Base-by-base conservation (phyloP, 768 basidiomycete species). In the Kwoniella bestiolae region DNA sequence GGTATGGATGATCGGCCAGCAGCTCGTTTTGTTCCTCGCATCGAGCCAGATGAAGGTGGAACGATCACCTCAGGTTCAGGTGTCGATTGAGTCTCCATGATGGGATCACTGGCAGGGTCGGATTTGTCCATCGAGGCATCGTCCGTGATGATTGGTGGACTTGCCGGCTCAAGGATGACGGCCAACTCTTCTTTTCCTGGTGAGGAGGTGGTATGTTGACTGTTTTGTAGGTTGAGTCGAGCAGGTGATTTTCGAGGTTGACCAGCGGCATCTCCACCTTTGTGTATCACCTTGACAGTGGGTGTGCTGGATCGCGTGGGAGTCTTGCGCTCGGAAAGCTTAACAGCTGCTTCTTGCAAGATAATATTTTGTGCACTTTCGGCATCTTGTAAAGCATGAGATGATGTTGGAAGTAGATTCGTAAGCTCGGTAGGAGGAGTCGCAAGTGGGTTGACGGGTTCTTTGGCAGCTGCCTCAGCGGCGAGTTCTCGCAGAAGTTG, bases 221-320 rank as follows among this genome's bases (percentile, higher is more conserved):
- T 60, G 18, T 32, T 28, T 25, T 28, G 29, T 5, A 38, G 25
- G 26, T 25, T 62, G 31, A 49, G 61, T 29, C 67, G 44, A n/a
- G 50, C 55, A 23, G 66, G 70, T 0, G 71, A 59, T 41, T 78
- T 78, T n/a, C 77, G 56, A 9, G 77, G 77, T 56, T 78, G 77
- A 49, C 77, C 77, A 16, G 56, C 58, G 0, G 77, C 74, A 38
- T 78, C 77, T 3, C 72, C 72, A 12, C 65, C 63, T 59, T 72
- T 72, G 0, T 53, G 52, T 0, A 56, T 7, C 3, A 38, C 35
- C 9, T 52, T 34, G 50, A 35, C 11, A 0, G 31, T 44, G 18
- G 58, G 58, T 9, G 51, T 57, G 44, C 38, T 25, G 45, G 32
- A 28, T 49, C 51, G 25, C 11, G 23, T 35, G 7, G 23, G 26